Conservation (phyloP, 225 moss, liverwort and hornwort species). For the Lunularia cruciata region DNA sequence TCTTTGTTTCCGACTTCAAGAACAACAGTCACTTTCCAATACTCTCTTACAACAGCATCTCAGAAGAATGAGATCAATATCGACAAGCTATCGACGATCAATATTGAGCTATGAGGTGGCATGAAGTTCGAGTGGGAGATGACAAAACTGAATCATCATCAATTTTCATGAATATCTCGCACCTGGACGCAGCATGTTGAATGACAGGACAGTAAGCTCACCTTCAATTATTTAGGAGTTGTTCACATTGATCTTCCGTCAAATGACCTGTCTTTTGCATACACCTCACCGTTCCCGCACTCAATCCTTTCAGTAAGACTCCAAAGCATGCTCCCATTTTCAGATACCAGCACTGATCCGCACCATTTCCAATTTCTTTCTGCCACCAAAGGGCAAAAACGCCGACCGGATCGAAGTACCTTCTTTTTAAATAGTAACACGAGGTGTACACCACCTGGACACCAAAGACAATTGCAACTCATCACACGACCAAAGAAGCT, state of each 20-base stretch:
- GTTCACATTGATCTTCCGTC: background rate
- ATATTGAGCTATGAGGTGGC: too few species aligned
- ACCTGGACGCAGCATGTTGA: background rate
- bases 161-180: background rate
- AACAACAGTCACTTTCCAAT: background rate
- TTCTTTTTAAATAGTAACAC: background rate
- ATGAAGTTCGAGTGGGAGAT: background rate
- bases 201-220: background rate
- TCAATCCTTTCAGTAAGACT: background rate
- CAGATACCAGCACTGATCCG: background rate
- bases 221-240: background rate
- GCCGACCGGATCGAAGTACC: background rate
- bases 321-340: constrained; percentile 1
- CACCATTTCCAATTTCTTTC: background rate
- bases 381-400: background rate
- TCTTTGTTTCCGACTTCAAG: background rate
- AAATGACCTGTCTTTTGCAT: background rate
- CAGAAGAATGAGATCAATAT: background rate
- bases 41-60: background rate
- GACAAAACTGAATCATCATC: background rate
- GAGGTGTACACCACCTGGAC: background rate
- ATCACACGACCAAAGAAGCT: background rate
- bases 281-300: background rate
- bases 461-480: background rate
- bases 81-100: background rate